These are phyloP conservation scores for Candida nemodendra DNA, from an alignment of 805 yeast genomes.

Conservation along the genomic window DNA sequence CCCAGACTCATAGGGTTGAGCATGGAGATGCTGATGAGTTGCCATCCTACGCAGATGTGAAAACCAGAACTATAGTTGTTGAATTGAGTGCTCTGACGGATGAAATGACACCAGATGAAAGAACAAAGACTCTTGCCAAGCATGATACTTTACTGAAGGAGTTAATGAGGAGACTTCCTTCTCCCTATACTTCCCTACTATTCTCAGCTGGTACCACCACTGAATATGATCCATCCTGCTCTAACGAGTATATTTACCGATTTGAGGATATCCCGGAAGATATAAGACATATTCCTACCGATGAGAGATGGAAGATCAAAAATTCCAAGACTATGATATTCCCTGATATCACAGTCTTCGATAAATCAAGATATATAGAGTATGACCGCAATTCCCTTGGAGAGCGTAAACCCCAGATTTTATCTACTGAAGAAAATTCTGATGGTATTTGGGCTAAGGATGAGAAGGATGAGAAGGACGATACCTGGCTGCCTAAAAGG, in stretches of 20 bases:
- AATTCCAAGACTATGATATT: constrained; percentile 43
- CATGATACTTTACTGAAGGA: constrained; percentile 43
- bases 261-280: constrained; percentile 33
- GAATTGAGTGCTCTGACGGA: constrained; percentile 52
- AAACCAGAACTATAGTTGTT: constrained; percentile 60
- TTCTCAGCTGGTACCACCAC: constrained; percentile 44
- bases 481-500: constrained; percentile 32
- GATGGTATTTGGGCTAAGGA: constrained; percentile 35
- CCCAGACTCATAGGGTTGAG: constrained; percentile 41
- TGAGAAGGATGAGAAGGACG: constrained; percentile 21
- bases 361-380: constrained; percentile 49
- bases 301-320: constrained; percentile 26
- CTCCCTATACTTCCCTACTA: constrained; percentile 66
- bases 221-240: constrained; percentile 22
- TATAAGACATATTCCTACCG: constrained; percentile 31
- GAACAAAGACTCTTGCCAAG: constrained; percentile 16
- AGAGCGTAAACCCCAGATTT: constrained; percentile 29
- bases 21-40: constrained; percentile 43
- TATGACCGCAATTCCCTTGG: constrained; percentile 52
- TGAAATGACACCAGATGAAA: constrained; percentile 41
- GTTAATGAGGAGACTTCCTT: constrained; percentile 66
- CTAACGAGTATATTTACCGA: constrained; percentile 14
- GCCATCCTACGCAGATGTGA: constrained; percentile 58
- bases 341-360: constrained; percentile 51
- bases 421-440: constrained; percentile 26